Evolutionary conservation across 2,329 filamentous ascomycete species (phyloP), one percentile per base, ranked within the genome.

Genomic region (Hortaea werneckii): DNA sequence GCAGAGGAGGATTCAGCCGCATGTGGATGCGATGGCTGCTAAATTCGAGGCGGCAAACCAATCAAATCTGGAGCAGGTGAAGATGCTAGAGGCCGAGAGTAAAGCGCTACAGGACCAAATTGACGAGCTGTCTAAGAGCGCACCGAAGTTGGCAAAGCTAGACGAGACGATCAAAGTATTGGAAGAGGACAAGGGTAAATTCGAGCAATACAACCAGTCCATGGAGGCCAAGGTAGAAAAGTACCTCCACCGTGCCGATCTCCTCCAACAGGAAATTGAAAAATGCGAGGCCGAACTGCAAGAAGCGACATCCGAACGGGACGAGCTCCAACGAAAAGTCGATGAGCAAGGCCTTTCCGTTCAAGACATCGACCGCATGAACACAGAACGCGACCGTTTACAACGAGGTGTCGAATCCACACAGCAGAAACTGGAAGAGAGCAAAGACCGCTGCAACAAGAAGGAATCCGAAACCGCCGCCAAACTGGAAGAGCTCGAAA

Each of bases 331-430:
- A 64, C 81, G 83, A 48, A 82, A 85, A 29, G 88, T 98, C 28
- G 92, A 96, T 65, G 82, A 84, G 56, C 87, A 94, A 62, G 92
- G 92, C 2, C 89, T 98, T 63, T 94, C 88, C 59, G 94, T 95
- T 68, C 85, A 92, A 68, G 92, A 98, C 76, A 96, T 98, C 62
- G 92, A 98, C 75, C 87, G 92, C 65, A 95, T 98, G 90, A 95
- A 88, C 56, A 83, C 86, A 32, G 92, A 98, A 65, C 82, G 89
- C 44, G 92, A 98, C 60, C 82, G 92, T 40, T 76, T 98, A n/a
- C 87, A 94, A 54, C 89, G 84, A 58, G 85, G 83, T 37, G 83
- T 95, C 39, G 87, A 95, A 57, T 78, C 82, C 2, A 85, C 87
- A 0, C 75, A 79, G 5, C 74, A 78, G 45, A 78, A 87, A 43